Evolutionary conservation across 1,284 basidiomycete genomes (phyloP), one percentile per base, ranked within the genome.

Genomic region (Athelia psychrophila): DNA sequence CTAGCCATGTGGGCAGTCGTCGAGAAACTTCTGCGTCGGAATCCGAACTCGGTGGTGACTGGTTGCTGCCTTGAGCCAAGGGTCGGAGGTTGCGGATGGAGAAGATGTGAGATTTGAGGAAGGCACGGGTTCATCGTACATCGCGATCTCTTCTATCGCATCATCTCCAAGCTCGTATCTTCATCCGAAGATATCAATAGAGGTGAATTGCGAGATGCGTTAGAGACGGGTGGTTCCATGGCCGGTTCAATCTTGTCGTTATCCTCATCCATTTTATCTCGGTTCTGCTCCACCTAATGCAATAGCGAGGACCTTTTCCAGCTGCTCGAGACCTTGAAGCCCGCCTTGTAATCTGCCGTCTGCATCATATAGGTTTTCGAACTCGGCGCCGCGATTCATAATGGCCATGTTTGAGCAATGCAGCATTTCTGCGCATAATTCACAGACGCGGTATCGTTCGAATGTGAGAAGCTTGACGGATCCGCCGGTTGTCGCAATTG

Each of bases 351-450:
- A 67, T 24, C 88, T 82, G 19, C 93, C 94, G 51, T 91, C 81
- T 0, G 76, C 69, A 59, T 92, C 86, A 64, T 96, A 96, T n/a
- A 86, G 73, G 25, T 84, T 78, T 38, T 85, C 80, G 54, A 78
- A 84, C 49, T 87, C 84, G 0, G 80, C 64, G 0, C 79, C 68
- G 3, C 97, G 91, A 65, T 99, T 99, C 32, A 99, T 77, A 15
- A 98, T 81, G 1, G 91, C 87, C 96, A 99, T 98, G 65, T 98
- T 98, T 16, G 96, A 99, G 68, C 94, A 97, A 66, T 99, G 97
- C 13, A 99, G 73, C 15, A 99, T 81, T 68, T 99, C 97, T 19
- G 96, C 97, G 61, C 97, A 96, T 8, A 99, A 80, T 70, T 99
- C 97, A 66, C 94, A 92, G 63, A 99, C 93, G n/a, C 96, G 85